Base-by-base conservation (phyloP, 306 rosid species). In the Dryas octopetala region DNA sequence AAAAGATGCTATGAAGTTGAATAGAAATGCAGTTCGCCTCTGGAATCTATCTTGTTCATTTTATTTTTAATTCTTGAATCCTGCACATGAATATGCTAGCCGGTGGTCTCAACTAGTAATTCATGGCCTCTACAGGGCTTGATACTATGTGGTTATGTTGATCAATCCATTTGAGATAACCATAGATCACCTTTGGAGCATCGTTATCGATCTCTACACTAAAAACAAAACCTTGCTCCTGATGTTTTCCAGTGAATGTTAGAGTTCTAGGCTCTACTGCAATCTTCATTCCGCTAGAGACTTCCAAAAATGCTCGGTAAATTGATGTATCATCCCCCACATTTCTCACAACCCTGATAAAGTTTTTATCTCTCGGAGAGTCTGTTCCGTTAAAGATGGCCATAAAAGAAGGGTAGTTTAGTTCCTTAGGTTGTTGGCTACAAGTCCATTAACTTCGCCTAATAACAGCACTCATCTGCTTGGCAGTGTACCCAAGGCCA, bases 351-450 rank as follows among this genome's bases (percentile, higher is more conserved):
- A 28, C 67, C 68, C 68, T 60, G 41, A 5, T 17, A 8, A 73
- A 47, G 23, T 8, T 73, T 16, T 59, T 23, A 4, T 3, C 17
- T 9, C 3, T 40, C 13, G 46, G 23, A 11, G 26, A 26, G 0
- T 8, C 12, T 13, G 48, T 57, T n/a, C 51, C 32, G 9, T 54
- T 47, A 52, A 43, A 57, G 3, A 66, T 11, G 55, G 67, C 73
- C 8, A 53, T 75, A 58, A 66, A 66, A 9, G 73, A 75, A 2
- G 67, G 79, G 41, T 54, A 75, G 13, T 75, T 66, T 5, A 75
- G 65, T 7, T 75, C 73, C 2, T 3, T 10, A 45, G 12, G 46
- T 1, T 32, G 45, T 6, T 4, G 1, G 9, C 51, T 45, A 10
- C 47, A 46, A 16, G 28, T 46, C 52, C 57, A 59, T 7, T 7